Evolutionary conservation across 2,329 filamentous ascomycete genomes (phyloP), one percentile per base, ranked within the genome.

Genomic region (Fusarium robinianum): DNA sequence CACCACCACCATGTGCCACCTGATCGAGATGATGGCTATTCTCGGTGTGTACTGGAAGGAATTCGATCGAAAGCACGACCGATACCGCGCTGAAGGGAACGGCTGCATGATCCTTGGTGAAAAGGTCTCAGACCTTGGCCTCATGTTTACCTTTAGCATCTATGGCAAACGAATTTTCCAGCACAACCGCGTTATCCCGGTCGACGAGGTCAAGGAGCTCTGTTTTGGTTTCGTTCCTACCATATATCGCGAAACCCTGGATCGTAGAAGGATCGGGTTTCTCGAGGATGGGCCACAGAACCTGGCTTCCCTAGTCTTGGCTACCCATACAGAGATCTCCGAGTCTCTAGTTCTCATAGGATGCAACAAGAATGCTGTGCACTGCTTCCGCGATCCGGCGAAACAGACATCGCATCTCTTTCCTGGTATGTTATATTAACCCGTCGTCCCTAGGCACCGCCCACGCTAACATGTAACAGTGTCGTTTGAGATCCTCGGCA

Each of bases 21-120:
- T 80, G 4, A 63, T 81, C 19, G 78, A 80, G 65, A 74, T 80
- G 46, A 69, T 76, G 17, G 75, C 75, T 5, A 73, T 76, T 44
- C 64, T 81, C 11, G 77, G 79, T 6, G 69, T 83, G 6, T 73
- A 83, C 61, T 83, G 79, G 79, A 78, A 76, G 49, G 75, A 78
- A 40, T 82, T 82, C 51, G 75, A 81, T 53, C 69, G 76, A 22
- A 72, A 63, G 7, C 64, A 63, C 9, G 75, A 80, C 51, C 72
- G 72, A 12, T 76, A 80, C 35, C 73, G 73, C n/a, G 78, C 72
- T 4, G 77, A 80, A 41, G 78, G 78, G 15, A 80, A 80, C 49
- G 77, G 77, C 3, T 79, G 73, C 58, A 68, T 77, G 48, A 64
- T 80, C 3, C 67, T 74, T 2, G 76, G 77, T 5, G 67, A 69